A percentile compares a stretch with the other conserved stretches of the same genome.
These are phyloP conservation scores for Arthromyces matolae DNA, from an alignment of 768 basidiomycete species.

Conservation along the genomic window DNA sequence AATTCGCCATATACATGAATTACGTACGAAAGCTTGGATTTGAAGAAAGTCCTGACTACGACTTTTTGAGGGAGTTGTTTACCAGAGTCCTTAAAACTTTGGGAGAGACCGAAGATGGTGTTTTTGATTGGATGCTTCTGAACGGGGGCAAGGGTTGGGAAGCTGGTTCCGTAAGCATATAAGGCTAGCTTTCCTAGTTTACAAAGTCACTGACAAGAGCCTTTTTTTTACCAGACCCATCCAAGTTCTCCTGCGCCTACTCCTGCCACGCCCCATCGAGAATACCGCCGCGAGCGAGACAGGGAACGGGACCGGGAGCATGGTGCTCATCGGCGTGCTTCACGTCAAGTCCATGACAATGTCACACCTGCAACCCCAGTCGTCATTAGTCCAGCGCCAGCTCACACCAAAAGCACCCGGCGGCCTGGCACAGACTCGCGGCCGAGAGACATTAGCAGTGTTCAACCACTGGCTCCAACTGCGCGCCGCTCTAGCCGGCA, in stretches of 20 bases:
- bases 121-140: slow-evolving; percentile 96
- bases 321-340: slow-evolving; percentile 46
- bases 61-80: slow-evolving; percentile 94
- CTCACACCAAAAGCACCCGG: slow-evolving; percentile 56
- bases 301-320: slow-evolving; percentile 54
- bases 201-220: too few relatives aligned
- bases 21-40: slow-evolving; percentile 98
- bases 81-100: slow-evolving; percentile 84
- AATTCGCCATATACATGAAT: slow-evolving; percentile 98
- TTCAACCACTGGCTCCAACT: slow-evolving; percentile 62
- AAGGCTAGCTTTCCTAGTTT: too few relatives aligned
- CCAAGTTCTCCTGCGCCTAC: slow-evolving; percentile 51
- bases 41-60: slow-evolving; percentile 96
- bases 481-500: slow-evolving; percentile 68
- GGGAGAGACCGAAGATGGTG: slow-evolving; percentile 85
- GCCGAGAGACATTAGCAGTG: slow-evolving; percentile 57
- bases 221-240: slow-evolving; percentile 52
- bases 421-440: slow-evolving; percentile 49
- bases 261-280: slow-evolving; percentile 52
- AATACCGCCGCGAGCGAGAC: slow-evolving; percentile 56
- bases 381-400: slow-evolving; percentile 62
- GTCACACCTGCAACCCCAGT: slow-evolving; percentile 53
- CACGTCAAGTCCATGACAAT: slow-evolving; percentile 55
- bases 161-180: too few relatives aligned
- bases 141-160: slow-evolving; percentile 97